Evolutionary conservation across 768 basidiomycete genomes (phyloP).

Genomic region (Mycena latifolia): DNA sequence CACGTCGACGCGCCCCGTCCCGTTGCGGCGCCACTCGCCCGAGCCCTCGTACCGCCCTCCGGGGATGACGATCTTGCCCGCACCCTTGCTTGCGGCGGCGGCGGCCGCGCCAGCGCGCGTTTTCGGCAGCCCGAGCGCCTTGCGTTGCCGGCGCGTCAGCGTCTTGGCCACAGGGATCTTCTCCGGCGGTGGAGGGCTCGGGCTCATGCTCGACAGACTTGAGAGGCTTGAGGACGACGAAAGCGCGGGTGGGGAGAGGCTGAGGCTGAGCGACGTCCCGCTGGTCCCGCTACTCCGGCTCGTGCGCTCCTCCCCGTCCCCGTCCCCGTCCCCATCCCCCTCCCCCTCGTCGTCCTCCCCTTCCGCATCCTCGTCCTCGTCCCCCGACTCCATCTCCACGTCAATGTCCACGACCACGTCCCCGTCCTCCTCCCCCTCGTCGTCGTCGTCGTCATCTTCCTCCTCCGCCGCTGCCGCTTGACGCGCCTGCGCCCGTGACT

Average conservation of each 20-base stretch:
- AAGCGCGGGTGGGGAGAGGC: slow-evolving; percentile 41
- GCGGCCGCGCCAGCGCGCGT: slow-evolving; percentile 48
- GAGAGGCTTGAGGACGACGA: slow-evolving; percentile 36
- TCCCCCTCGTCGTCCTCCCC: slow-evolving; percentile 34
- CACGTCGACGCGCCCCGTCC: slow-evolving; percentile 36
- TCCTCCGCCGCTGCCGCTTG: slow-evolving; percentile 7
- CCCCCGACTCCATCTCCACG: slow-evolving; percentile 35
- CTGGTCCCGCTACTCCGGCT: slow-evolving; percentile 38
- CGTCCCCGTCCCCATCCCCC: slow-evolving; percentile 22
- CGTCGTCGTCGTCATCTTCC: slow-evolving; percentile 21
- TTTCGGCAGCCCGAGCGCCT: slow-evolving; percentile 76
- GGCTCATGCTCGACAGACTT: slow-evolving; percentile 36
- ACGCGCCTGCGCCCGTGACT: background rate
- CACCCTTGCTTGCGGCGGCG: slow-evolving; percentile 58
- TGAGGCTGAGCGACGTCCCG: slow-evolving; percentile 53
- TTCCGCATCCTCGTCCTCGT: slow-evolving; percentile 36
- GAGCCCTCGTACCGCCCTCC: slow-evolving; percentile 62
- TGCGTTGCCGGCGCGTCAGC: slow-evolving; percentile 77
- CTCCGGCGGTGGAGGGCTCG: slow-evolving; percentile 39
- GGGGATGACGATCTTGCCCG: slow-evolving; percentile 78
- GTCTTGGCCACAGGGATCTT: slow-evolving; percentile 47
- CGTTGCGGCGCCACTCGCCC: slow-evolving; percentile 33
- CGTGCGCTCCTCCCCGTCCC: slow-evolving; percentile 26
- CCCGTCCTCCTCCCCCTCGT: slow-evolving; percentile 29
- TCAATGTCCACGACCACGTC: slow-evolving; percentile 37